Percentiles rank a stretch among this genome's conserved stretches.
These are phyloP conservation scores for Alternaria infectoria DNA, from an alignment of 2,329 filamentous ascomycete species.

Conservation along the genomic window DNA sequence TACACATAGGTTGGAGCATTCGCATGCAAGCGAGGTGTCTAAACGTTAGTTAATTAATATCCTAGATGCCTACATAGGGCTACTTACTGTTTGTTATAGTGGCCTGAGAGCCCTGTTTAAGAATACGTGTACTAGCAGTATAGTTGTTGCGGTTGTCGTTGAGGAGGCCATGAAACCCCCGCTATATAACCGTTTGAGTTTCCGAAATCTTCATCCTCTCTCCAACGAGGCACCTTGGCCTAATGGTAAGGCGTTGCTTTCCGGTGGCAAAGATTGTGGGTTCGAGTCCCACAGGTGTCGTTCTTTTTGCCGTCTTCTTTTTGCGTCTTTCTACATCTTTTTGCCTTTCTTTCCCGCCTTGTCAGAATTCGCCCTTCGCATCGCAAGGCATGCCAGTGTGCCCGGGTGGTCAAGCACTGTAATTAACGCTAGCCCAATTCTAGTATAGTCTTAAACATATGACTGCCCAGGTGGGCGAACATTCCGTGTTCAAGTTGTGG, in stretches of 20 bases:
- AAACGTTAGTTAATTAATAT: neutral
- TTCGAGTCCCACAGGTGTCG: conserved; percentile 53
- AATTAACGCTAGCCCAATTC: neutral
- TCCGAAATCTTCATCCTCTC: neutral
- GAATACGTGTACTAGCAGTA: neutral
- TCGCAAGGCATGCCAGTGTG: neutral
- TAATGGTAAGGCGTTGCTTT: conserved; percentile 56
- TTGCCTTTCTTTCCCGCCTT: neutral
- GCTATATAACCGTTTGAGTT: neutral
- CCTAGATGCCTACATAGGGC: neutral
- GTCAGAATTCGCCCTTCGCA: neutral
- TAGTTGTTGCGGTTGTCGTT: neutral
- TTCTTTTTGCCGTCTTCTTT: conserved; percentile 14
- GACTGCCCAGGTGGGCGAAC: neutral
- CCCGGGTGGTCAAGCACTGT: neutral
- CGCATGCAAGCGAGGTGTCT: neutral
- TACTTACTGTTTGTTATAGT: neutral
- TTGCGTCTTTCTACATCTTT: conserved; percentile 2
- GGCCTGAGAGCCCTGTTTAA: neutral
- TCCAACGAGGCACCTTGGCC: conserved; percentile 44
- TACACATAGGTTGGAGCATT: conserved; percentile 14
- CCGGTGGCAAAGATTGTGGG: conserved; percentile 54
- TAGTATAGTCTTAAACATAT: neutral
- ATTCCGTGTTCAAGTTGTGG: neutral
- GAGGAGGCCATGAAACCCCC: neutral